Conservation (phyloP, 1,139 yeast genomes). For the Nadsonia commutata region DNA sequence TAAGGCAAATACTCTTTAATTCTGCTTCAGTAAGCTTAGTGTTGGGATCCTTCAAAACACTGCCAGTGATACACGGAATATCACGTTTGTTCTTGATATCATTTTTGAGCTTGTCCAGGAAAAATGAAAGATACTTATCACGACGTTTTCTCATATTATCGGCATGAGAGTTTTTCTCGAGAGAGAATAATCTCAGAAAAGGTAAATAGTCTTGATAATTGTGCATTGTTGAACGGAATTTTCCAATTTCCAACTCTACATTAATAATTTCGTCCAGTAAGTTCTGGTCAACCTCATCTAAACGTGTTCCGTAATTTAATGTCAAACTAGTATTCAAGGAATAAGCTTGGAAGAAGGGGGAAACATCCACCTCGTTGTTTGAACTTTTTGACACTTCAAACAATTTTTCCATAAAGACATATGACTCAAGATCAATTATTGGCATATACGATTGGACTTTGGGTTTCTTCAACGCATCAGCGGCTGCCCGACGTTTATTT, state of each 20-base stretch:
- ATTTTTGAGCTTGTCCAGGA: constrained; percentile 22
- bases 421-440: constrained; percentile 33
- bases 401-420: constrained; percentile 12
- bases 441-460: constrained; percentile 21
- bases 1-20: constrained; percentile 47
- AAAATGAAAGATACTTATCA: constrained; percentile 37
- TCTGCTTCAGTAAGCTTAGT: constrained; percentile 28
- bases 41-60: constrained; percentile 20
- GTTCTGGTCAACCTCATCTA: constrained; percentile 29
- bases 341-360: constrained; percentile 34
- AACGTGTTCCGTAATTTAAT: constrained; percentile 44
- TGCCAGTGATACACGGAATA: constrained; percentile 33
- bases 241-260: constrained; percentile 52
- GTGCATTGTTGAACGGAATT: constrained; percentile 47
- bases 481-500: constrained; percentile 39
- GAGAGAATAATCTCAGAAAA: constrained; percentile 26
- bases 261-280: constrained; percentile 41
- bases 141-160: constrained; percentile 31
- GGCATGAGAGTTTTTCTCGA: constrained; percentile 21
- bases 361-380: constrained; percentile 28
- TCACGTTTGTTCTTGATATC: constrained; percentile 17
- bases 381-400: constrained; percentile 7
- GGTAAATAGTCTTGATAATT: constrained; percentile 53
- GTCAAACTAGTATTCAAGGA: constrained; percentile 42
- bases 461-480: constrained; percentile 33